Percentiles rank a stretch among this genome's conserved stretches.
Conservation (phyloP, 179 eudicot species). For the Beta corolliflora region DNA sequence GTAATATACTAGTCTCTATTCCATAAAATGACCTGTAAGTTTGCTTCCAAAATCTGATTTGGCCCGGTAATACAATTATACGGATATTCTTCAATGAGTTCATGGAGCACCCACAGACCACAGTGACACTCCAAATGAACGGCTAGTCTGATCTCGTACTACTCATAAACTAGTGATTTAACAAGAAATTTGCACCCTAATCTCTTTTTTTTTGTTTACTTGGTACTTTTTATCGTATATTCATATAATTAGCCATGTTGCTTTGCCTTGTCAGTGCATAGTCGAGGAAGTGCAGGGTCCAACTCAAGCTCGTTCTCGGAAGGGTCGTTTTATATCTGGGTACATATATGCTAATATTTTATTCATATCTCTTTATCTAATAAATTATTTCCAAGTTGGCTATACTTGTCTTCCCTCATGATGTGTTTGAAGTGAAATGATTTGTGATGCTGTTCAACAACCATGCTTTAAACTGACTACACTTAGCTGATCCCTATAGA, state of each 20-base stretch:
- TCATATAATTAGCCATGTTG: background rate
- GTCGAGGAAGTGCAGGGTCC: constrained; percentile 99
- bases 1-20: background rate
- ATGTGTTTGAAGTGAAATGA: background rate
- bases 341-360: constrained; percentile 37
- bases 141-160: background rate
- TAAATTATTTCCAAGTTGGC: background rate
- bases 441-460: constrained; percentile 9
- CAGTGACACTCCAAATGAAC: background rate
- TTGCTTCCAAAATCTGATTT: background rate
- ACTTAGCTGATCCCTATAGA: background rate
- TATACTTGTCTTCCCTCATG: background rate
- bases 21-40: background rate
- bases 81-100: background rate
- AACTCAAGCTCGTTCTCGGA: constrained; percentile 89
- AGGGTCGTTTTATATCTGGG: constrained; percentile 98
- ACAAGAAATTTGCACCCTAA: background rate
- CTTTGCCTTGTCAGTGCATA: constrained; percentile 60
- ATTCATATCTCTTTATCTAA: background rate
- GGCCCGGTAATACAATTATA: background rate
- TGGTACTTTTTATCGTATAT: background rate
- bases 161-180: background rate
- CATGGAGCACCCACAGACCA: background rate
- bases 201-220: background rate
- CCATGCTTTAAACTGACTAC: constrained; percentile 4